Evolutionary conservation across 2,329 filamentous ascomycete genomes (phyloP).

Genomic region (Nigrograna mackinnonii): DNA sequence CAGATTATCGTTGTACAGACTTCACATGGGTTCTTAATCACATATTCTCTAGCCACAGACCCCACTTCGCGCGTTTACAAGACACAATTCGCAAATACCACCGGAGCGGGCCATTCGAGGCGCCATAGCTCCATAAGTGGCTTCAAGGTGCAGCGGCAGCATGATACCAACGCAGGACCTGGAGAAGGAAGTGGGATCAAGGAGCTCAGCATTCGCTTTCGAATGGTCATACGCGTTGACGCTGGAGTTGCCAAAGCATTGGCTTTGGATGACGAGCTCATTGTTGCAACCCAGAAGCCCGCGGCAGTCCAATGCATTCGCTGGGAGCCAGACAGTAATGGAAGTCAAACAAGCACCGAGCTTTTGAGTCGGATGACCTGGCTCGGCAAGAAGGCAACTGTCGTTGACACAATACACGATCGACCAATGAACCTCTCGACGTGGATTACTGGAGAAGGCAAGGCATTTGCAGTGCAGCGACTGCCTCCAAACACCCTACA

Average conservation of each 20-base stretch:
- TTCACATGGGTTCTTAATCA: slow-evolving; percentile 83
- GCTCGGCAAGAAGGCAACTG: slow-evolving; percentile 75
- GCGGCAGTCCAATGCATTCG: slow-evolving; percentile 95
- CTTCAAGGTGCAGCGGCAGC: slow-evolving; percentile 40
- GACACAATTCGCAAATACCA: slow-evolving; percentile 69
- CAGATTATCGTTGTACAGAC: slow-evolving; percentile 92
- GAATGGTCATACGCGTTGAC: slow-evolving; percentile 98
- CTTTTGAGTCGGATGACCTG: slow-evolving; percentile 85
- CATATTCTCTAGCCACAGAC: slow-evolving; percentile 88
- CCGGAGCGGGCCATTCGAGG: slow-evolving; percentile 43
- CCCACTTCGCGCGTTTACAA: slow-evolving; percentile 82
- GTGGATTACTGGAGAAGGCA: slow-evolving; percentile 88
- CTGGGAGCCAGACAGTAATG: slow-evolving; percentile 83
- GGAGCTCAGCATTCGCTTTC: slow-evolving; percentile 88
- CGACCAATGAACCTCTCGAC: slow-evolving; percentile 94
- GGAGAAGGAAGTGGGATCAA: slow-evolving; percentile 82
- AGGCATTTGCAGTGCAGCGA: slow-evolving; percentile 88
- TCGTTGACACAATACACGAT: slow-evolving; percentile 89
- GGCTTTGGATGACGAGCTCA: slow-evolving; percentile 87
- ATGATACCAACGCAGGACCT: slow-evolving; percentile 59
- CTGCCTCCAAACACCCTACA: slow-evolving; percentile 34
- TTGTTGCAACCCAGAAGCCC: slow-evolving; percentile 89
- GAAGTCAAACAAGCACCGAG: slow-evolving; percentile 88
- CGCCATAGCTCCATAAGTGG: slow-evolving; percentile 52
- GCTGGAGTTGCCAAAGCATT: slow-evolving; percentile 88